Conservation (phyloP, 305 asterid genomes). For the Fraxinus platypoda region DNA sequence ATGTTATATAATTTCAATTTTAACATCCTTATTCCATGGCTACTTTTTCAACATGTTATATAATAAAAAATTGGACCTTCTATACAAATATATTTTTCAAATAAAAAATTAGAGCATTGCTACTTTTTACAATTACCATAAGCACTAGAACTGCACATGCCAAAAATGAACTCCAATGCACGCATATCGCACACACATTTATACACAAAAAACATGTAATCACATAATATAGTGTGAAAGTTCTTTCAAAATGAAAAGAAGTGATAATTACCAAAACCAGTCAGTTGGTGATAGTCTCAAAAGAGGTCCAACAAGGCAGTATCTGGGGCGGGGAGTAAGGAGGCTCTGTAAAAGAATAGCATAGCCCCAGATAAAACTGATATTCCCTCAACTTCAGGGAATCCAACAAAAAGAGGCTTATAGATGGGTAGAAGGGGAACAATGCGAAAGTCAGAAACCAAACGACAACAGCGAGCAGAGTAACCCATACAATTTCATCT, state of each 20-base stretch:
- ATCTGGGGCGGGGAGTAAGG: too few relatives aligned
- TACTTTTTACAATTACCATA: background rate
- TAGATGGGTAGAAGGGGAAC: slow-evolving; percentile 7
- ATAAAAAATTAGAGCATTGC: too few relatives aligned
- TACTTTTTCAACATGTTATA: too few relatives aligned
- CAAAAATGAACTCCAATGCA: background rate
- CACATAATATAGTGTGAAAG: background rate
- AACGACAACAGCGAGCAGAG: background rate
- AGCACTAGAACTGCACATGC: too few relatives aligned
- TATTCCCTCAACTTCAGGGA: slow-evolving; percentile 10
- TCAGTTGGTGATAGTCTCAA: background rate
- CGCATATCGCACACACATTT: background rate
- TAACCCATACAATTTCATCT: slow-evolving; percentile 1
- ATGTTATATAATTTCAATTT: too few relatives aligned
- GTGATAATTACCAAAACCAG: background rate
- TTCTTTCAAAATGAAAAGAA: background rate
- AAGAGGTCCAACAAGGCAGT: too few relatives aligned
- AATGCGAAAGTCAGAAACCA: slow-evolving; percentile 1
- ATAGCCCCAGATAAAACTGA: background rate
- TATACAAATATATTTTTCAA: background rate
- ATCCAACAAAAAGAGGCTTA: slow-evolving; percentile 26
- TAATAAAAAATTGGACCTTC: too few relatives aligned
- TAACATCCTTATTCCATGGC: too few relatives aligned
- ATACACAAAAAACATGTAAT: background rate
- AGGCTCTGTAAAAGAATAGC: too few relatives aligned